Evolutionary conservation across 495 filamentous ascomycete species (phyloP).

Genomic region (Penicillium ucsense): DNA sequence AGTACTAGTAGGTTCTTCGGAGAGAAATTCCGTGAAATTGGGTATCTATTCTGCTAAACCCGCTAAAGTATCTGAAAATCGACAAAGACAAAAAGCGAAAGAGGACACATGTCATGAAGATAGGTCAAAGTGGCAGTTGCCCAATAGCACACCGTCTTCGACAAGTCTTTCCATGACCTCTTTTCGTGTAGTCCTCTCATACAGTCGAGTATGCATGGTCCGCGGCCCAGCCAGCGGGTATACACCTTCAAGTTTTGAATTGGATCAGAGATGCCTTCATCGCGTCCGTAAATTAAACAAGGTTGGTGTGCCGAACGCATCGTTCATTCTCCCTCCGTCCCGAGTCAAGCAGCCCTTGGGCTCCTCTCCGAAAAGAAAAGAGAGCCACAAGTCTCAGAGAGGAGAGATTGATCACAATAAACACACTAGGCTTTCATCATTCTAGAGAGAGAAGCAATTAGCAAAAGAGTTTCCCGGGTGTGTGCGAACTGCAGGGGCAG

Average conservation of each 20-base stretch:
- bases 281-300: conserved; percentile 94
- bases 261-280: conserved; percentile 93
- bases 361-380: conserved; percentile 58
- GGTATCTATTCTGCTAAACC: no score
- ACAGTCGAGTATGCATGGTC: background rate
- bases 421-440: conserved; percentile 99
- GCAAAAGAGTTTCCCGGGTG: conserved; percentile 10
- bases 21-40: no score
- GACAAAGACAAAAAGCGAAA: no score
- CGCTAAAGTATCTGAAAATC: no score
- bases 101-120: no score
- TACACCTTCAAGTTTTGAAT: conserved; percentile 36
- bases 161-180: conserved; percentile 1
- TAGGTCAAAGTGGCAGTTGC: no score
- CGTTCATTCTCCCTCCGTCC: conserved; percentile 74
- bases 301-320: conserved; percentile 97
- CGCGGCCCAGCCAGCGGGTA: conserved; percentile 6
- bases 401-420: conserved; percentile 67
- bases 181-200: no score
- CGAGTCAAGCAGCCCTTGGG: conserved; percentile 77
- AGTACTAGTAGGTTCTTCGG: no score
- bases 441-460: conserved; percentile 42
- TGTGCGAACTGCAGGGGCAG: background rate
- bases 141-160: no score
- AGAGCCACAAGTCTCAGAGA: conserved; percentile 65